Percentiles rank a stretch among this genome's conserved stretches.
phyloP scores from a whole-genome alignment of 2,329 filamentous ascomycete species.

The Hypomyces rosellus region DNA sequence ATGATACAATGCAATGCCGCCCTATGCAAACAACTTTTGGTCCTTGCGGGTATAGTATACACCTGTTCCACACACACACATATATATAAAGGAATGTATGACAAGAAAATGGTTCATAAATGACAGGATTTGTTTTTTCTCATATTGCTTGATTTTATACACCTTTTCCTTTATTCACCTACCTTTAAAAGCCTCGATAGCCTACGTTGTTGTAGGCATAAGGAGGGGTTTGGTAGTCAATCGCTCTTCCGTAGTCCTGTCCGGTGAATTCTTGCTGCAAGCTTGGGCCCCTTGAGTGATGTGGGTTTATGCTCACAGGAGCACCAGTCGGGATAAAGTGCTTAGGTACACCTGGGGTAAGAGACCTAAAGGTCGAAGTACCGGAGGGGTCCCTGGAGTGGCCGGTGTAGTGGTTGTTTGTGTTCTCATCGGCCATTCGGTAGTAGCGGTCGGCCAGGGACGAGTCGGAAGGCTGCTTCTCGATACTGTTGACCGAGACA shows the following conservation, averaged over 20 bases:
- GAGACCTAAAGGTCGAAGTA: slow-evolving; percentile 24
- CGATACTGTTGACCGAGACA: slow-evolving; percentile 33
- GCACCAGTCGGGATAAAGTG: slow-evolving; percentile 35
- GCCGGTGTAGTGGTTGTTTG: background rate
- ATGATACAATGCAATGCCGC: no score
- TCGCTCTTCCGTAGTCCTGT: slow-evolving; percentile 2
- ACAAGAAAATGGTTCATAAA: background rate
- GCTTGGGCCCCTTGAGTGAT: slow-evolving; percentile 3
- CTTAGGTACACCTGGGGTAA: slow-evolving; percentile 30
- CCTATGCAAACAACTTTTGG: no score
- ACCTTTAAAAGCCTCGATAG: slow-evolving; percentile 14
- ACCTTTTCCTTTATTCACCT: background rate
- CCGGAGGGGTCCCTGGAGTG: slow-evolving; percentile 17
- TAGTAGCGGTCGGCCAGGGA: slow-evolving; percentile 29
- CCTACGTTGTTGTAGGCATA: slow-evolving; percentile 4
- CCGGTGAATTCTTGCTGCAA: background rate
- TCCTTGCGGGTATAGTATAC: no score
- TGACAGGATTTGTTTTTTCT: background rate
- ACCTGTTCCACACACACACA: no score
- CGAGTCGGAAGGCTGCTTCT: slow-evolving; percentile 26
- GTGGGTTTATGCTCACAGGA: slow-evolving; percentile 24
- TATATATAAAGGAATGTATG: background rate
- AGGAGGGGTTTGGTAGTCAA: background rate
- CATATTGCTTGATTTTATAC: background rate
- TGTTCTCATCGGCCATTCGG: slow-evolving; percentile 16